Evolutionary conservation across 768 basidiomycete genomes (phyloP).

Genomic region (Neoboletus magnificus): DNA sequence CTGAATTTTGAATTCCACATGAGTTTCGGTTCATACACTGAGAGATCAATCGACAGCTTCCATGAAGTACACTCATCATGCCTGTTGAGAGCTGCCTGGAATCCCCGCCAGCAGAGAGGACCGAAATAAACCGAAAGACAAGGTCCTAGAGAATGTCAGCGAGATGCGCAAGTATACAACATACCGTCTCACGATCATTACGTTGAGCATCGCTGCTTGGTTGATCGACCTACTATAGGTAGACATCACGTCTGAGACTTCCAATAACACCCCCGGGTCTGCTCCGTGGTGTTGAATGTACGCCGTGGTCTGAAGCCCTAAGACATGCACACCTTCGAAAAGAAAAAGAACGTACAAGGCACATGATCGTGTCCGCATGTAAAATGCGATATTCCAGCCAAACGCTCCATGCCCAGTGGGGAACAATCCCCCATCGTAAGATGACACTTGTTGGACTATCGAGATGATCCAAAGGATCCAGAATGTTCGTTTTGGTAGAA

Average conservation of each 20-base stretch:
- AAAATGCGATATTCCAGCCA: conserved; percentile 56
- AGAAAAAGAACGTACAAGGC: conserved; percentile 40
- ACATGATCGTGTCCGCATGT: conserved; percentile 46
- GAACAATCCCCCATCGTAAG: conserved; percentile 53
- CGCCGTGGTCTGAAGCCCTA: conserved; percentile 41
- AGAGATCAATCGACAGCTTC: conserved; percentile 17
- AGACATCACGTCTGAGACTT: background rate
- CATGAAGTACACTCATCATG: conserved; percentile 17
- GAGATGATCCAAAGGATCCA: conserved; percentile 22
- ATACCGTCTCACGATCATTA: conserved; percentile 27
- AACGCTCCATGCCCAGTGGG: conserved; percentile 63
- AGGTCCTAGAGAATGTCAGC: conserved; percentile 18
- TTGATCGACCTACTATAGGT: background rate
- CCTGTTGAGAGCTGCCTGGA: conserved; percentile 15
- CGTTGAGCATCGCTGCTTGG: conserved; percentile 16
- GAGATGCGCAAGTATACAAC: background rate
- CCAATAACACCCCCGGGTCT: background rate
- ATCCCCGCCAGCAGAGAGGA: conserved; percentile 14
- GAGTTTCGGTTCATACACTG: conserved; percentile 23
- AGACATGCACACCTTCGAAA: background rate
- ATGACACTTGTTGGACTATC: conserved; percentile 49
- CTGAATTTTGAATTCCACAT: conserved; percentile 26
- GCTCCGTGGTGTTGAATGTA: conserved; percentile 47
- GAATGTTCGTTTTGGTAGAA: background rate
- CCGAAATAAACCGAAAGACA: conserved; percentile 21